Base-by-base conservation (phyloP, 495 filamentous ascomycete genomes). In the Aspergillus leporis region DNA sequence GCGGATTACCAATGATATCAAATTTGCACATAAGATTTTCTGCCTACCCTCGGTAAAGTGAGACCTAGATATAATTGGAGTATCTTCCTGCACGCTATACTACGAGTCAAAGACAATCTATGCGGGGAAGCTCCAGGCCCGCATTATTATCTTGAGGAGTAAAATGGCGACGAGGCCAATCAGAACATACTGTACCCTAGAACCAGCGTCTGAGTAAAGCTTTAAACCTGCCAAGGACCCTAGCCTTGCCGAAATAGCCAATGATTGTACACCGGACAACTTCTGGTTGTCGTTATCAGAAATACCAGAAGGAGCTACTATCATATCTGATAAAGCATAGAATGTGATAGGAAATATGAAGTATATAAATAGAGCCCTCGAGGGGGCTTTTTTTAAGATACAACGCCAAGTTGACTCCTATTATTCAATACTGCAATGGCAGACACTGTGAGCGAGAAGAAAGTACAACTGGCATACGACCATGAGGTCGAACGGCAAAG, bases 171-270 rank as follows among this genome's bases (percentile, higher is more conserved):
- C 34, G 10, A 36, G 34, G 25, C 25, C 25, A 28, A 28, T 28
- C 25, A 28, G 25, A 28, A 6, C 25, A 28, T 28, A 28, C 25
- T 28, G 25, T 28, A 6, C 25, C 25, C 25, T 28, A 28, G 25
- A 6, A 6, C 25, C 25, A 28, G 25, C 25, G 46, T 23, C 46
- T 49, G 3, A 3, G 46, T 22, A 23, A 2, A 19, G 46, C 46
- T 55, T 36, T 46, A 25, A 45, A 3, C 12, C 34, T 47, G 62
- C 60, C 63, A 62, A 66, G 56, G 19, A 12, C 5, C 14, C 46
- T 49, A 61, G 55, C 59, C 40, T 69, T 69, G 66, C 66, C 66
- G 66, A 69, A 45, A 53, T 59, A 62, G 49, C 66, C 61, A 69
- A 69, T 65, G 16, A 48, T 22, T 4, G 38, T 2, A 32, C 5